A percentile compares a stretch with the other conserved stretches of the same genome.
Conservation (phyloP, 225 moss, liverwort and hornwort species). For the Physcomitrellopsis africana region DNA sequence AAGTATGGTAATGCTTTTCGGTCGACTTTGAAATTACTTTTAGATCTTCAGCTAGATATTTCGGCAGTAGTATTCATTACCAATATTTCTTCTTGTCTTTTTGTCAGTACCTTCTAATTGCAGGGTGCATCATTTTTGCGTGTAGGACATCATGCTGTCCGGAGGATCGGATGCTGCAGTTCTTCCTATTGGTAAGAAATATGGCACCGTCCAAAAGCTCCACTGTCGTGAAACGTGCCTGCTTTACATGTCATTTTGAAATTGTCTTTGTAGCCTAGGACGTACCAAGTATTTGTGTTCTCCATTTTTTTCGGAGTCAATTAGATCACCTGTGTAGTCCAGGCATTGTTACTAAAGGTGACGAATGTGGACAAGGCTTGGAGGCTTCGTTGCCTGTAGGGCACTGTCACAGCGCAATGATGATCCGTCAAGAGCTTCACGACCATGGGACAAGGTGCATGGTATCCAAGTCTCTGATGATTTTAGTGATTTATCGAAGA, state of each 20-base stretch:
- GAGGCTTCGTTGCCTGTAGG: conserved; percentile 93
- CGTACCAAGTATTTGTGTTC: not conserved
- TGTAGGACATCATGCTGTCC: conserved; percentile 88
- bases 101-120: no score
- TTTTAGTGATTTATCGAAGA: not conserved
- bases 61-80: no score
- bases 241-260: not conserved
- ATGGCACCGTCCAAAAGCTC: not conserved
- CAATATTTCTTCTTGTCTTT: no score
- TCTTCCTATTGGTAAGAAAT: conserved; percentile 83
- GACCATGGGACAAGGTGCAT: conserved; percentile 90
- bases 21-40: not conserved
- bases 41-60: not conserved
- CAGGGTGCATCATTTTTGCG: no score
- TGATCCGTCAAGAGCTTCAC: conserved; percentile 81
- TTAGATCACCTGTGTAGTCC: not conserved
- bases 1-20: not conserved
- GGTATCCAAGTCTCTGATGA: conserved; percentile 6
- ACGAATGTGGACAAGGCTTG: conserved; percentile 64
- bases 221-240: conserved; percentile 11
- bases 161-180: conserved; percentile 97
- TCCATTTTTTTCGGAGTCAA: no score
- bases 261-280: not conserved
- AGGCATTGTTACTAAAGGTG: not conserved
- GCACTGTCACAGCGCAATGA: conserved; percentile 86